Conservation (phyloP, 345 rosid genomes). For the Pistacia integerrima region DNA sequence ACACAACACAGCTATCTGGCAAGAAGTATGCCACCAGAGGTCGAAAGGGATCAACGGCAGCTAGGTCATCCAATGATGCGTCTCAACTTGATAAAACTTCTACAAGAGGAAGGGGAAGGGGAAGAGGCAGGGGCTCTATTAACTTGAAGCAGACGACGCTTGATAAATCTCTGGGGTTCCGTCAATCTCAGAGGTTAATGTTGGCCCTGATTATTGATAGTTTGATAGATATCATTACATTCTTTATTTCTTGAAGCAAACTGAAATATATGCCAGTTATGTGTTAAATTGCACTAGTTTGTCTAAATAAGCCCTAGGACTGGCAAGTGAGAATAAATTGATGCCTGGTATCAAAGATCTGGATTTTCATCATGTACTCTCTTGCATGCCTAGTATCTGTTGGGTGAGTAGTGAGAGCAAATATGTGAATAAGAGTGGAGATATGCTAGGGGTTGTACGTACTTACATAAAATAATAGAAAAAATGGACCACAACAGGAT, state of each 20-base stretch:
- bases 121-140: constrained; percentile 59
- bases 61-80: constrained; percentile 42
- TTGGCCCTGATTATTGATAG: constrained; percentile 9
- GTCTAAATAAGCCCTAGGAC: background rate
- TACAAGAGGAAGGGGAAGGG: constrained; percentile 67
- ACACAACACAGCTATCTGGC: constrained; percentile 51
- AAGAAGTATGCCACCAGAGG: constrained; percentile 56
- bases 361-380: background rate
- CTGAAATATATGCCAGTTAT: background rate
- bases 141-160: constrained; percentile 90
- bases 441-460: background rate
- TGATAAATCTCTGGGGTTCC: constrained; percentile 68
- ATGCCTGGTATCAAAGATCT: background rate
- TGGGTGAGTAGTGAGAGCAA: background rate
- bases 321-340: constrained; percentile 4
- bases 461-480: background rate
- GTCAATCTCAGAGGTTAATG: constrained; percentile 74
- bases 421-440: background rate
- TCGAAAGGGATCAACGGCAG: constrained; percentile 54
- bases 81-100: constrained; percentile 54
- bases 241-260: background rate
- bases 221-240: background rate
- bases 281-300: background rate
- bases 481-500: background rate
- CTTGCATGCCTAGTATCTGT: background rate